Evolutionary conservation across 225 moss, liverwort and hornwort genomes (phyloP).

Genomic region (Sphagnum tenellum): DNA sequence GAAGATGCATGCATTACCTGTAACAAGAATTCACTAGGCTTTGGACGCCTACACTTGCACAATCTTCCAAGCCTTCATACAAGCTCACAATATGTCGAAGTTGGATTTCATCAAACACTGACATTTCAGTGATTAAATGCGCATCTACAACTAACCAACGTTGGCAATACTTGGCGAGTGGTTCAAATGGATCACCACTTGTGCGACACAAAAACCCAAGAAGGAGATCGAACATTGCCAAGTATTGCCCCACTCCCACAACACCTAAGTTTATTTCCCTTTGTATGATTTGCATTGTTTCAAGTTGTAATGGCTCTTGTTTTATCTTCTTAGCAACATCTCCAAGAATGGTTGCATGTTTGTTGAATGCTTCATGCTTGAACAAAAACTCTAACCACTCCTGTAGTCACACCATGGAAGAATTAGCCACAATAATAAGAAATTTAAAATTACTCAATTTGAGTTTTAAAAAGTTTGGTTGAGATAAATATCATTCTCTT

Average conservation of each 20-base stretch:
- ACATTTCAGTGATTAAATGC: conserved; percentile 24
- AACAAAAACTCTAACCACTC: conserved; percentile 48
- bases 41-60: conserved; percentile 31
- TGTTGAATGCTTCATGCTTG: conserved; percentile 48
- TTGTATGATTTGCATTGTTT: conserved; percentile 31
- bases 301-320: conserved; percentile 32
- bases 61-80: conserved; percentile 53
- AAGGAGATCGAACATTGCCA: conserved; percentile 43
- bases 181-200: conserved; percentile 29
- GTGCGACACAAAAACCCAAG: conserved; percentile 45
- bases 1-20: conserved; percentile 12
- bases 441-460: too few species aligned
- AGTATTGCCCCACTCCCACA: conserved; percentile 42
- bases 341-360: conserved; percentile 51
- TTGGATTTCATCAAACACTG: conserved; percentile 38
- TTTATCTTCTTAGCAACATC: conserved; percentile 33
- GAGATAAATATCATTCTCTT: too few species aligned
- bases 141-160: conserved; percentile 42
- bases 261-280: conserved; percentile 41
- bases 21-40: conserved; percentile 40
- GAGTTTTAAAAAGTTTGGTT: too few species aligned
- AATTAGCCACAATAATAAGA: too few species aligned
- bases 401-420: conserved; percentile 7
- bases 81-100: conserved; percentile 47
- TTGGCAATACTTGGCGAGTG: conserved; percentile 32